These are phyloP conservation scores for Calvatia gigantea DNA, from an alignment of 768 basidiomycete genomes.

Conservation along the genomic window DNA sequence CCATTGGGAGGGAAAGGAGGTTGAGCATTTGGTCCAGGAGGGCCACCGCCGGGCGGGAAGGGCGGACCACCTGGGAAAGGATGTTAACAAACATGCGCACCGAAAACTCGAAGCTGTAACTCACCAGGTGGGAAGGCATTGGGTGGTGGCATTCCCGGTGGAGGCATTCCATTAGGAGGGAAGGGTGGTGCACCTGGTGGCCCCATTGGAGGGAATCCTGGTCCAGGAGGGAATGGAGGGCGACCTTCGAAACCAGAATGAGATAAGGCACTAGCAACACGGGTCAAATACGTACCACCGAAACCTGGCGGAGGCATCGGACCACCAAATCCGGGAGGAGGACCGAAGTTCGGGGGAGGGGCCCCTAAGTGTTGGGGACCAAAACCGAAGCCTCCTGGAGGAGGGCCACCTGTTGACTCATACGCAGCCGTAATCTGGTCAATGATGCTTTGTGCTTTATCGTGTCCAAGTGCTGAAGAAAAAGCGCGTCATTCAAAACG, in stretches of 20 bases:
- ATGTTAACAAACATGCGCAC: constrained; percentile 16
- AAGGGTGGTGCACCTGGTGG: constrained; percentile 64
- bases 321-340: constrained; percentile 48
- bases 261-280: neutral
- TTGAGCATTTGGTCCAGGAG: constrained; percentile 36
- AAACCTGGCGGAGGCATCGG: constrained; percentile 53
- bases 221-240: constrained; percentile 71
- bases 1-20: constrained; percentile 44
- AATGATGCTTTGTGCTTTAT: constrained; percentile 97
- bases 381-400: constrained; percentile 85
- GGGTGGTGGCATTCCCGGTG: constrained; percentile 24
- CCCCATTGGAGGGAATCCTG: constrained; percentile 51
- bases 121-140: constrained; percentile 40
- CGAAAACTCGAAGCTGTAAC: constrained; percentile 32
- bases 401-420: constrained; percentile 81
- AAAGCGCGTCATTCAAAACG: neutral
- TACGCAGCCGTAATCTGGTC: constrained; percentile 97
- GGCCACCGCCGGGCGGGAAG: constrained; percentile 48
- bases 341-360: constrained; percentile 43
- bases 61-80: constrained; percentile 38
- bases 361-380: constrained; percentile 75
- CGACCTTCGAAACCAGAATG: constrained; percentile 37
- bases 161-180: constrained; percentile 55
- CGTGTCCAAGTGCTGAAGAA: constrained; percentile 79
- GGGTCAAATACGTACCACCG: constrained; percentile 37